Evolutionary conservation across 108 stramenopile genomes (phyloP), one percentile per base, ranked within the genome.

Genomic region (Pseudonitzschia delicatissima): DNA sequence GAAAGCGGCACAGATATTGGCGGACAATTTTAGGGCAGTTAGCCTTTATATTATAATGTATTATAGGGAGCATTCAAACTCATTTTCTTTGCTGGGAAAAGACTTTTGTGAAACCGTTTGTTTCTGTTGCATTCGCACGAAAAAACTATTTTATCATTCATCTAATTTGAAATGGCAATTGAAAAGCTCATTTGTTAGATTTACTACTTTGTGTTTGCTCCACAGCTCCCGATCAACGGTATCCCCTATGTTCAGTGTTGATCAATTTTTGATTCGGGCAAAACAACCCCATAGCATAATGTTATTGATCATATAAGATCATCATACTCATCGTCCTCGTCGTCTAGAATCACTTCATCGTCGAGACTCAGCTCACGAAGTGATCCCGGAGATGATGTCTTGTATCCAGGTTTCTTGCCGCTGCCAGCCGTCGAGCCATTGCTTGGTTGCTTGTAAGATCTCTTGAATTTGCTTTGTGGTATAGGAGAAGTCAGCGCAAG

Each of bases 1-100:
- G 87, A 90, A 50, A 88, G 90, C 62, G 86, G 87, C 28, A 68
- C 82, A 8, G 81, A 76, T 17, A 66, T 83, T 52, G 44, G 49
- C 29, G 57, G 45, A 15, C 71, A 77, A 51, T 81, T 66, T 49
- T 80, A 67, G 59, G 49, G 35, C n/a, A n/a, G n/a, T n/a, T n/a
- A n/a, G n/a, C n/a, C n/a, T n/a, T n/a, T n/a, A 51, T 28, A n/a
- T n/a, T n/a, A n/a, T n/a, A n/a, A n/a, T n/a, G n/a, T n/a, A n/a
- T n/a, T n/a, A 23, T 31, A 25, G 20, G 11, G 20, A 21, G 20
- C 20, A 53, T 53, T 13, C 12, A 20, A 53, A 11, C 20, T 11
- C 11, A 25, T 13, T 3, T 18, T 20, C 8, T 52, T 62, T 26
- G 11, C 36, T 44, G 39, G 33, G 6, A 57, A 32, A 57, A 57